A percentile compares a stretch with the other conserved stretches of the same genome.
Evolutionary conservation across 805 yeast species (phyloP).

Genomic region (Tetrapisispora namnaoensis): DNA sequence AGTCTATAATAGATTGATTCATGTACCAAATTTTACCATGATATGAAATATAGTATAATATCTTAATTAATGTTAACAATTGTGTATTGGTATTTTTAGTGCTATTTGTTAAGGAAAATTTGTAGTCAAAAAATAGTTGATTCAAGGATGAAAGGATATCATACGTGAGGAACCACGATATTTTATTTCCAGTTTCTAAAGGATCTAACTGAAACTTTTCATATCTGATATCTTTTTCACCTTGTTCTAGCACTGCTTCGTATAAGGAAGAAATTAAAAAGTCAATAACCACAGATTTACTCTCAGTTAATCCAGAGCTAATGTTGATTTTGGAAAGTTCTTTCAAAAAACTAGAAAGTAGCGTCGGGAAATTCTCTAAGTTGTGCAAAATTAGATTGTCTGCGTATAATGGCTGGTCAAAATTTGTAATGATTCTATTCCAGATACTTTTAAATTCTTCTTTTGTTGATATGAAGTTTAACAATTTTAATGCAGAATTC

Average conservation of each 20-base stretch:
- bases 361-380: conserved; percentile 17
- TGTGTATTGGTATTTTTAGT: conserved; percentile 7
- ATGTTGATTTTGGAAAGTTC: conserved; percentile 6
- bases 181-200: conserved; percentile 18
- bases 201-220: conserved; percentile 28
- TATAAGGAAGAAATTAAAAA: conserved; percentile 20
- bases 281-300: conserved; percentile 15
- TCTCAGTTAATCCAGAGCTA: conserved; percentile 7
- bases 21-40: conserved; percentile 30
- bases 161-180: conserved; percentile 43
- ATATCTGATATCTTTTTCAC: conserved; percentile 33
- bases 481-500: conserved; percentile 39
- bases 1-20: neutral
- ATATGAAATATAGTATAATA: conserved; percentile 33
- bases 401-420: conserved; percentile 7
- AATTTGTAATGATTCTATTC: conserved; percentile 6
- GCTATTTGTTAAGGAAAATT: conserved; percentile 13
- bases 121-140: conserved; percentile 30
- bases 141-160: conserved; percentile 34
- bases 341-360: conserved; percentile 20
- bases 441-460: conserved; percentile 7
- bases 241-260: conserved; percentile 28
- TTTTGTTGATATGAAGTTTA: conserved; percentile 19
- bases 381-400: conserved; percentile 20
- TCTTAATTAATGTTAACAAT: conserved; percentile 32